Evolutionary conservation across 202 grass and related monocot genomes (phyloP), one percentile per base, ranked within the genome.

Genomic region (Zizania palustris): DNA sequence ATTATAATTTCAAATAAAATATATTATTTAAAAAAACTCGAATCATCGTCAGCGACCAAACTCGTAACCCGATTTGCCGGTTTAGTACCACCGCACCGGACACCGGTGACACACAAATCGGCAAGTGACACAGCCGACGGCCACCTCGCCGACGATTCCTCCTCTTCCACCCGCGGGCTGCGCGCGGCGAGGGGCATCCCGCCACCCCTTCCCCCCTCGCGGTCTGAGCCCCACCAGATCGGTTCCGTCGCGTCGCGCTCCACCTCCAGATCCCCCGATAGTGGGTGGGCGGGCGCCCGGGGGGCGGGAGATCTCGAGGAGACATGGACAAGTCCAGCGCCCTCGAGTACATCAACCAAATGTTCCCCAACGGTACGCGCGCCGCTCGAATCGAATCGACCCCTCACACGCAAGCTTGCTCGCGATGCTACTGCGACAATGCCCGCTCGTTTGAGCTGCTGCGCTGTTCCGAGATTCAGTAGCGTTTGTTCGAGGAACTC

Each of bases 281-380:
- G 73, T 49, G 50, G 36, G 4, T 21, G 58, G 75, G 65, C 63
- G 76, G 64, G 44, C 51, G 44, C 53, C 21, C 46, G 81, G 62
- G 67, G 36, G 48, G 11, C 44, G 66, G 39, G 69, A 72, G 76
- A 91, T 87, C 82, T 83, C 60, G 35, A 69, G 39, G 60, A 75
- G 75, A 66, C 75, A 99, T 99, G 96, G 89, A 96, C 74, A 99
- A 96, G 86, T 96, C 96, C 60, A 93, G 92, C 82, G 92, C 96
- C 73, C 71, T 99, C 33, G 96, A 99, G 69, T 99, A 99, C 83
- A 99, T 99, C 78, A 99, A 99, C 71, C 96, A 96, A 87, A 99
- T 93, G 92, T 99, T 99, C 72, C 96, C 96, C 55, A 99, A 89
- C 4, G 96, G 96, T 91, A 74, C 22, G 62, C 49, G 15, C 56